Base-by-base conservation (phyloP, 306 rosid species). In the Trifolium fragiferum region DNA sequence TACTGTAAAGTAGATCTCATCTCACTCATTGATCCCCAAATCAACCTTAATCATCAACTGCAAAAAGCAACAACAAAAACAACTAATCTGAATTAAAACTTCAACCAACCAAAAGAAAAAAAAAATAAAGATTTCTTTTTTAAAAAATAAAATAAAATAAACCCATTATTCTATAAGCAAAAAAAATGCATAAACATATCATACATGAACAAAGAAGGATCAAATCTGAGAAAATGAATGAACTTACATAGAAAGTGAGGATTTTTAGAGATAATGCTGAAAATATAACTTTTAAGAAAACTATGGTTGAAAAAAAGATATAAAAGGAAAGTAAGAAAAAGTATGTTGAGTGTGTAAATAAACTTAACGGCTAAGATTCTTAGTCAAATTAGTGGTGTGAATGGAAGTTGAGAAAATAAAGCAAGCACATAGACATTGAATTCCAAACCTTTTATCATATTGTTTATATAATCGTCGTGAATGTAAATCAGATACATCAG, bases 331-430 rank as follows among this genome's bases (percentile, higher is more conserved):
- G 18, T 68, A 77, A 75, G 12, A 41, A 64, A 63, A 68, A 57
- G 6, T 68, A 43, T 58, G 32, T 41, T 25, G 32, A 73, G 76
- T 35, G 35, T 58, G 40, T 37, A 50, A 46, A 76, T 46, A 80
- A 60, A 63, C 92, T 80, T 86, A 60, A 53, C 55, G 57, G 88
- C 82, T 83, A 90, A 88, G 96, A 83, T 84, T 88, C 76, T 77
- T 43, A 72, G 64, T 37, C 21, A 82, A 63, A 67, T 50, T 14
- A 41, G 78, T 33, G 70, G 77, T 64, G 78, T 12, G 33, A 20
- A 19, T 54, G 60, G 27, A 20, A 78, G 82, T 68, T 54, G 79
- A 58, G 66, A 46, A 76, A n/a, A n/a, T n/a, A n/a, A n/a, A 74
- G 90, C 15, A 82, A 81, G 70, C 23, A 73, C 60, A 40, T 58